These are phyloP conservation scores for Coemansia sp. DNA, from an alignment of 192 early-diverging fungal species.

Conservation along the genomic window DNA sequence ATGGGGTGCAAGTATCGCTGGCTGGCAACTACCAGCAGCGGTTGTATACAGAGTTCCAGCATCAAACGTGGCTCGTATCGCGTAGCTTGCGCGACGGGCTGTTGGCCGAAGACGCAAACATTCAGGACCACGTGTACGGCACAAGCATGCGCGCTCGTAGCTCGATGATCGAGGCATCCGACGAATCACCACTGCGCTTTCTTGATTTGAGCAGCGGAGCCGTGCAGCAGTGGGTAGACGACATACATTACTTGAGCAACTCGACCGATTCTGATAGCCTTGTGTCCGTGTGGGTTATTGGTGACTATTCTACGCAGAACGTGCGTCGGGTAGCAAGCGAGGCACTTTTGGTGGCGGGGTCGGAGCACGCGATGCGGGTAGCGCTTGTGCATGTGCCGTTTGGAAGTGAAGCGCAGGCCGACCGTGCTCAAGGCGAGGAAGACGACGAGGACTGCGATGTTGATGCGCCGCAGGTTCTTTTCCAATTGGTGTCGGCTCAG, in stretches of 20 bases:
- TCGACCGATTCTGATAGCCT: background rate
- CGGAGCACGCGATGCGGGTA: constrained; percentile 28
- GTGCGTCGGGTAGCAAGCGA: constrained; percentile 57
- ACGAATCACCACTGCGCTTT: constrained; percentile 41
- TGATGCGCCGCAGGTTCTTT: constrained; percentile 36
- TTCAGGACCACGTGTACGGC: constrained; percentile 74
- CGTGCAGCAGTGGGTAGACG: constrained; percentile 27
- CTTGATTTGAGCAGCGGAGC: constrained; percentile 13
- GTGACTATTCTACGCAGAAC: constrained; percentile 55
- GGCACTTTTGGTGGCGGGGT: constrained; percentile 51
- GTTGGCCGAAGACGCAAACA: constrained; percentile 55
- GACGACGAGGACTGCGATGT: constrained; percentile 17
- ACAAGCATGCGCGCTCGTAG: constrained; percentile 66
- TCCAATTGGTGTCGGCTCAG: constrained; percentile 21
- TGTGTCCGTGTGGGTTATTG: constrained; percentile 48
- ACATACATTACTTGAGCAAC: constrained; percentile 21
- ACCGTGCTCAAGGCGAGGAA: constrained; percentile 23
- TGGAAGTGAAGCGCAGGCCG: background rate
- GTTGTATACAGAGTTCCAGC: constrained; percentile 55
- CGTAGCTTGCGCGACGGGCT: constrained; percentile 54
- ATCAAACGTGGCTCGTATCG: constrained; percentile 55
- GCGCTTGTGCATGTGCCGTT: constrained; percentile 28
- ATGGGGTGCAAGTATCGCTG: constrained; percentile 73
- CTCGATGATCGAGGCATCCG: constrained; percentile 40
- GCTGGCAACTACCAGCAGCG: constrained; percentile 61